Conservation (phyloP, 352 stramenopile species). For the Globisporangium mamillatum region DNA sequence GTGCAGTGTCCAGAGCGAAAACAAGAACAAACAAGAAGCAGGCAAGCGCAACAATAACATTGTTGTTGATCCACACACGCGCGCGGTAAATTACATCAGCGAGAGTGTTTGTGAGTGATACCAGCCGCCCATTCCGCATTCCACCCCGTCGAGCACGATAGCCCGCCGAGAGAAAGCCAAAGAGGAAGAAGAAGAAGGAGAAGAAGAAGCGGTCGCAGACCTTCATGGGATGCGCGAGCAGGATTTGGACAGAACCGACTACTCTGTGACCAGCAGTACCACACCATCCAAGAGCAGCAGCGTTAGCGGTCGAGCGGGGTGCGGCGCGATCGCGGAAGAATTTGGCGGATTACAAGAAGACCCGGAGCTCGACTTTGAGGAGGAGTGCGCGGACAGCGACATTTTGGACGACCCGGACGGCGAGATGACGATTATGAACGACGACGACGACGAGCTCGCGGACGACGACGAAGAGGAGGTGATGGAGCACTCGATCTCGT, state of each 20-base stretch:
- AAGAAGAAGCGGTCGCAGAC: constrained; percentile 6
- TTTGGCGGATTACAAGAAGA: constrained; percentile 1
- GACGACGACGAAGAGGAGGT: constrained; percentile 62
- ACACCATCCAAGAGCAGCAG: constrained; percentile 16
- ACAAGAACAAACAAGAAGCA: not conserved
- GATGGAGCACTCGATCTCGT: constrained; percentile 69
- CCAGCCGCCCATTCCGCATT: not conserved
- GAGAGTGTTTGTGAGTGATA: not conserved
- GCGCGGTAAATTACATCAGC: not conserved
- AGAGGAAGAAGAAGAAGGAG: not conserved
- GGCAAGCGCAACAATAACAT: not conserved
- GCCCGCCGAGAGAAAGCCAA: not conserved
- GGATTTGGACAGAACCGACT: constrained; percentile 25
- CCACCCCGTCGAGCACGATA: not conserved
- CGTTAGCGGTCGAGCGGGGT: constrained; percentile 1
- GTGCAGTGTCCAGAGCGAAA: constrained; percentile 1
- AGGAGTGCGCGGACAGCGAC: constrained; percentile 44
- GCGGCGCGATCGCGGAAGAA: constrained; percentile 21
- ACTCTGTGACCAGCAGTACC: constrained; percentile 10
- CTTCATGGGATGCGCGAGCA: constrained; percentile 51
- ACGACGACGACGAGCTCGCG: constrained; percentile 43
- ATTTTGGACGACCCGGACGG: constrained; percentile 47
- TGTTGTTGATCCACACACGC: not conserved
- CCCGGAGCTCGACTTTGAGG: constrained; percentile 25
- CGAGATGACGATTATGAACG: constrained; percentile 72